Conservation (phyloP, 2,329 filamentous ascomycete species). For the Phaeosphaeriaceae sp. region DNA sequence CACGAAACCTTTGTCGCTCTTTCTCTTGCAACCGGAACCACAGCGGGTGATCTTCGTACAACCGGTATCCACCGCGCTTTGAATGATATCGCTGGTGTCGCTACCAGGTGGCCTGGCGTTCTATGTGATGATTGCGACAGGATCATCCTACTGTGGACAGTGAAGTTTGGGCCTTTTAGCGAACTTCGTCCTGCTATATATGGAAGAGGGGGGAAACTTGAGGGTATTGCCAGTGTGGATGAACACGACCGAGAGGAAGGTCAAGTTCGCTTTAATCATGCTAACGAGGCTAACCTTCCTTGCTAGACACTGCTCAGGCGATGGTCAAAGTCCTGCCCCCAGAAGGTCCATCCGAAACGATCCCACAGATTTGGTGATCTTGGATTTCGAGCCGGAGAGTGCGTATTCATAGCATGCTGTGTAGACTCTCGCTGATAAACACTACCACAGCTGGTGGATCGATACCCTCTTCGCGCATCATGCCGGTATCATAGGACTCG, state of each 20-base stretch:
- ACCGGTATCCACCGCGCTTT: slow-evolving; percentile 57
- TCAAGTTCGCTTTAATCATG: background rate
- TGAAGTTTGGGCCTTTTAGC: slow-evolving; percentile 47
- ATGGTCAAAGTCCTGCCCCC: slow-evolving; percentile 41
- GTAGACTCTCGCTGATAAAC: slow-evolving; percentile 5
- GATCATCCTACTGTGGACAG: slow-evolving; percentile 49
- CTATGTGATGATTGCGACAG: slow-evolving; percentile 55
- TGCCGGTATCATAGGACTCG: slow-evolving; percentile 56
- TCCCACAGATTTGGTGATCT: slow-evolving; percentile 49
- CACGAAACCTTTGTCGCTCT: slow-evolving; percentile 50
- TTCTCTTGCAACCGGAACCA: slow-evolving; percentile 30
- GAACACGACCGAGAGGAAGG: slow-evolving; percentile 50
- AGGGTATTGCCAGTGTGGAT: slow-evolving; percentile 48
- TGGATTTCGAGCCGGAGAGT: slow-evolving; percentile 57
- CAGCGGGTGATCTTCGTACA: slow-evolving; percentile 46
- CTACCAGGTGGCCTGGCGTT: slow-evolving; percentile 55
- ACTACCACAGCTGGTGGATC: slow-evolving; percentile 58
- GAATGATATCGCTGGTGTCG: slow-evolving; percentile 50
- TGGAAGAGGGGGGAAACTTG: slow-evolving; percentile 51
- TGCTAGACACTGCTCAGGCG: slow-evolving; percentile 41
- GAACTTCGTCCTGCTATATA: slow-evolving; percentile 50
- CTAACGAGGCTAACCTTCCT: background rate
- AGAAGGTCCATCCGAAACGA: slow-evolving; percentile 33
- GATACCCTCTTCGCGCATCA: slow-evolving; percentile 55
- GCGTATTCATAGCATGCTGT: slow-evolving; percentile 18